Evolutionary conservation across 768 basidiomycete species (phyloP), one percentile per base, ranked within the genome.

Genomic region (Myochromella boudieri): DNA sequence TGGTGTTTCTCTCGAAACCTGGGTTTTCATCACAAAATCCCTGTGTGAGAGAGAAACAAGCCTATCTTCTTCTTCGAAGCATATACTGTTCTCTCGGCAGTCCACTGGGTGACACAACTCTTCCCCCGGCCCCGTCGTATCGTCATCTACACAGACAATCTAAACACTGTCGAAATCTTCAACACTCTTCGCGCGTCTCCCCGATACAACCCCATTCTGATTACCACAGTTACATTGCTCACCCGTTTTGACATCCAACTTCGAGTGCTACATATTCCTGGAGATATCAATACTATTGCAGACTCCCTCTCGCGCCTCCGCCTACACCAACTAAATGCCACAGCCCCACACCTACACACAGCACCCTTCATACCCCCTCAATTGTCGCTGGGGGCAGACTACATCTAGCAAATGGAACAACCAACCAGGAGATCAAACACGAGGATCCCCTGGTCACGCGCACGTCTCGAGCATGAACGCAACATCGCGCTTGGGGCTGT

Each of bases 401-500:
- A 31, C 43, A 21, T 7, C 14, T 34, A n/a, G n/a, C n/a, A n/a
- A 34, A 17, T 14, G 18, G 14, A 7, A 34, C 14, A 6, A 34
- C 7, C 5, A n/a, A 17, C 14, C 33, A 6, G 18, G 7, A 6
- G 14, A 34, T 14, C 33, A 7, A 4, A 4, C 33, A 6, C 18
- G 33, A 12, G 5, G n/a, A 8, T n/a, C 29, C 33, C 65, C 32
- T 74, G 71, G 71, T 52, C 6, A 54, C 68, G 0, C 8, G 60
- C 28, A 22, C 25, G 28, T 2, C 37, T 49, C 6, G 8, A 17
- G 5, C 62, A 47, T 14, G 63, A 67, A 48, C 59, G 65, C 6
- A 52, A 63, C 2, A 56, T 68, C 21, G 68, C 67, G 0, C 56
- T 72, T 9, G 68, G 67, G 1, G 21, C 53, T 15, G 49, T 66